A percentile compares a stretch with the other conserved stretches of the same genome.
Evolutionary conservation across 2,329 filamentous ascomycete genomes (phyloP).

Genomic region (Gaeumannomyces sp.): DNA sequence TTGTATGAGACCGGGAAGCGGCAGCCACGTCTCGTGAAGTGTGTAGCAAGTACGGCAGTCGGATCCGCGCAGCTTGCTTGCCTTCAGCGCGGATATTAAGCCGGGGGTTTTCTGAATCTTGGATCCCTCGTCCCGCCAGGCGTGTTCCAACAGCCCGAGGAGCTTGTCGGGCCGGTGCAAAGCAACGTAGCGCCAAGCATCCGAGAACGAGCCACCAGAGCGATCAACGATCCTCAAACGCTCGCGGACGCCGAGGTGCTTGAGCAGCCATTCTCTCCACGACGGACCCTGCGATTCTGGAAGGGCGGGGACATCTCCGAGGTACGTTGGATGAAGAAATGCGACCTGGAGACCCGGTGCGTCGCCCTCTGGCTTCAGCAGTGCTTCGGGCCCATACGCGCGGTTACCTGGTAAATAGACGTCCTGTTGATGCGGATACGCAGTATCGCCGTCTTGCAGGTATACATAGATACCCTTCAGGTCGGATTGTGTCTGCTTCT

Average conservation of each 20-base stretch:
- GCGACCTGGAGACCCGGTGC: slow-evolving; percentile 10
- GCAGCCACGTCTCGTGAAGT: background rate
- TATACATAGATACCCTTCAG: background rate
- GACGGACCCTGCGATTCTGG: background rate
- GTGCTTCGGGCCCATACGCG: slow-evolving; percentile 15
- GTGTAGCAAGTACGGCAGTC: background rate
- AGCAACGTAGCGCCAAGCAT: slow-evolving; percentile 12
- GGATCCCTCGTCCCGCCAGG: background rate
- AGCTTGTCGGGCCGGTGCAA: slow-evolving; percentile 16
- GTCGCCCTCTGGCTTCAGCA: slow-evolving; percentile 14
- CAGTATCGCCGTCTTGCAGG: background rate
- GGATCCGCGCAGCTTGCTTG: background rate
- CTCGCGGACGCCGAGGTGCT: background rate
- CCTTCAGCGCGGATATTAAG: background rate
- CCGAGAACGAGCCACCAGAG: background rate
- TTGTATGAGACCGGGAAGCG: background rate
- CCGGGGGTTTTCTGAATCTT: background rate
- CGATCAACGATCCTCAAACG: background rate
- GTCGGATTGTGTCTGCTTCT: background rate
- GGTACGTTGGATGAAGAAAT: slow-evolving; percentile 15
- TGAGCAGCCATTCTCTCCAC: slow-evolving; percentile 14
- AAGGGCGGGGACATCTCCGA: slow-evolving; percentile 10
- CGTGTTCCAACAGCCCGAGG: slow-evolving; percentile 9
- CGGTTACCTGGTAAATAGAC: slow-evolving; percentile 14
- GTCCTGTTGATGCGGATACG: slow-evolving; percentile 4